phyloP scores from a whole-genome alignment of 2,329 filamentous ascomycete species.

The Grosmannia huntii region DNA sequence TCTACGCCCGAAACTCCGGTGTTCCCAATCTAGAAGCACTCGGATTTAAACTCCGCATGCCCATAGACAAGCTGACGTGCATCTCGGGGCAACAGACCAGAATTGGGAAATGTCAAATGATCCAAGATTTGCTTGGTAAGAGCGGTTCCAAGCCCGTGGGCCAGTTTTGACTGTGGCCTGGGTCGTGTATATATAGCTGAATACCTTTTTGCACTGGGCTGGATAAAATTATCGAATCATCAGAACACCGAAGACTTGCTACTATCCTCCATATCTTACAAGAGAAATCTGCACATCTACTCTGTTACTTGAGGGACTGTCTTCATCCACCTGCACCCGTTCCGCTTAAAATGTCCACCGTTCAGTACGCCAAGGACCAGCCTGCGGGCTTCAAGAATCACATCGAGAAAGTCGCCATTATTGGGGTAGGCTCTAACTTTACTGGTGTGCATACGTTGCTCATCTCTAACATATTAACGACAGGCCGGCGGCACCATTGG shows the following conservation, averaged over 20 bases:
- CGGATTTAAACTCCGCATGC: background rate
- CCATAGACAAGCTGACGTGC: background rate
- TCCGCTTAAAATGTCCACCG: background rate
- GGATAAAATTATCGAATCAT: no score
- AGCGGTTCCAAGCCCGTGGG: background rate
- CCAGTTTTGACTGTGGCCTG: background rate
- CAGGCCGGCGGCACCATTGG: constrained; percentile 16
- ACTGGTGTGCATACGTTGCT: background rate
- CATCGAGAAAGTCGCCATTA: constrained; percentile 15
- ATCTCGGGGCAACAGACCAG: background rate
- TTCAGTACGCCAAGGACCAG: constrained; percentile 16
- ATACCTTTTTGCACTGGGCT: background rate
- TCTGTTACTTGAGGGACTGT: no score
- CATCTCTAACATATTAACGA: background rate
- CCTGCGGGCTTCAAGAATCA: constrained; percentile 16
- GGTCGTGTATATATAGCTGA: background rate
- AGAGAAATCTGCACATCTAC: no score
- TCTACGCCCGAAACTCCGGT: background rate
- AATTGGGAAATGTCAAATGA: background rate
- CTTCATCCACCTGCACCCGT: background rate
- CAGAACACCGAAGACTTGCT: background rate
- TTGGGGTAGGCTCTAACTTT: constrained; percentile 11
- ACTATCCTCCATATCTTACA: background rate
- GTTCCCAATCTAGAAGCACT: background rate
- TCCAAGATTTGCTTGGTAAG: background rate